Conservation (phyloP, 75 land plant species). For the Picea sitchensis region DNA sequence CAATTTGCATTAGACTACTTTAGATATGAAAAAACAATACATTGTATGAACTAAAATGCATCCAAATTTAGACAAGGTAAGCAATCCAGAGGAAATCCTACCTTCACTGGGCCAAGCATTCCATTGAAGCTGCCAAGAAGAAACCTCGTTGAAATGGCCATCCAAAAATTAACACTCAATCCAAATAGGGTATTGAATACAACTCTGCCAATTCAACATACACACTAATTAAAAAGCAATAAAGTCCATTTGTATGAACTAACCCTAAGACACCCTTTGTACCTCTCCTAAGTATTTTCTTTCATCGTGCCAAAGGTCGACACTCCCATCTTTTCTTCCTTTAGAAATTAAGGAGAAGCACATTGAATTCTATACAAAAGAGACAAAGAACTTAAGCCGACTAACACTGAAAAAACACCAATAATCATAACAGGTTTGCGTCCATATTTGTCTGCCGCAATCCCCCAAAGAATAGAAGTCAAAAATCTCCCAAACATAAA, state of each 20-base stretch:
- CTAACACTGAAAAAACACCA: constrained; percentile 54
- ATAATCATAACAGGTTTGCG: constrained; percentile 57
- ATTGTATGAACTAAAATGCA: background rate
- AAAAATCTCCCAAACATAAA: constrained; percentile 65
- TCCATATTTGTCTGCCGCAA: constrained; percentile 62
- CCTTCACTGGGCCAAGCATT: constrained; percentile 81
- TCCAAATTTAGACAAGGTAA: background rate
- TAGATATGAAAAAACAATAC: background rate
- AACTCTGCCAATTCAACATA: constrained; percentile 41
- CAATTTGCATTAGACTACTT: background rate
- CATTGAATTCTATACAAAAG: background rate
- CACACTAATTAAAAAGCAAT: background rate
- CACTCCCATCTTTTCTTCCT: background rate
- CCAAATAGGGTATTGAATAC: constrained; percentile 84
- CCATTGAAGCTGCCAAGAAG: constrained; percentile 78
- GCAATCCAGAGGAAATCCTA: constrained; percentile 9
- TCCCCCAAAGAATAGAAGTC: constrained; percentile 60
- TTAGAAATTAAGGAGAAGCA: background rate
- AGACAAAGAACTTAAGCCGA: background rate
- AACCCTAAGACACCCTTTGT: background rate
- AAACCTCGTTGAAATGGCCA: constrained; percentile 74
- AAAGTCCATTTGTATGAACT: background rate
- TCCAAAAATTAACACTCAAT: constrained; percentile 71
- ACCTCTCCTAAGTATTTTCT: background rate
- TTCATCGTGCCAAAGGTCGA: background rate